Conservation (phyloP, 495 filamentous ascomycete species). For the Pseudomonodictys pantanalensis region DNA sequence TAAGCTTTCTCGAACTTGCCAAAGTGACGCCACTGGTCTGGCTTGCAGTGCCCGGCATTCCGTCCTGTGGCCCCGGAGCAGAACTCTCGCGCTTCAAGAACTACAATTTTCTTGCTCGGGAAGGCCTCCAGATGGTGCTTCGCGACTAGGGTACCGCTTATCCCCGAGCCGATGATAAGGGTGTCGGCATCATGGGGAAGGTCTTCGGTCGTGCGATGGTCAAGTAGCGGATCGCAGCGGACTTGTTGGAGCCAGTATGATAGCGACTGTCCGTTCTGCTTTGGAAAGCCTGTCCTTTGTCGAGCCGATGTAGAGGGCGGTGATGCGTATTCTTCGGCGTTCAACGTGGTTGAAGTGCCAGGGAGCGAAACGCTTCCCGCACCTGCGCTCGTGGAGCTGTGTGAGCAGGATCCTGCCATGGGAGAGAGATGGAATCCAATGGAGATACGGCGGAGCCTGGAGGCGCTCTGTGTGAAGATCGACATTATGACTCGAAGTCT, state of each 20-base stretch:
- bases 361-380: neutral
- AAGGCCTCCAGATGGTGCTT: conserved; percentile 11
- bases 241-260: conserved; percentile 21
- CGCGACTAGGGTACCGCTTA: conserved; percentile 9
- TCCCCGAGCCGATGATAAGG: conserved; percentile 11
- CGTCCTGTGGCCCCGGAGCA: conserved; percentile 21
- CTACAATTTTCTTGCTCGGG: neutral
- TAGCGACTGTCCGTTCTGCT: conserved; percentile 12
- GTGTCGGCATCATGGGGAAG: conserved; percentile 1
- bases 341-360: neutral
- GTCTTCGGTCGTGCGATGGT: conserved; percentile 8
- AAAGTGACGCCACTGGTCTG: conserved; percentile 14
- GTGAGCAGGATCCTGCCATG: neutral
- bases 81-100: conserved; percentile 19
- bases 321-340: conserved; percentile 6
- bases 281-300: conserved; percentile 8
- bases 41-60: conserved; percentile 22
- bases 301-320: neutral
- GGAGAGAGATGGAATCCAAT: no score
- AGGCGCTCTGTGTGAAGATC: no score
- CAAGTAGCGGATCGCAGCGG: conserved; percentile 11
- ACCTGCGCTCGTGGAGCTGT: neutral
- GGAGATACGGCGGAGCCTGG: no score
- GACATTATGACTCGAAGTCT: no score
- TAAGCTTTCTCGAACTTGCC: conserved; percentile 10